Evolutionary conservation across 1,284 basidiomycete genomes (phyloP), one percentile per base, ranked within the genome.

Genomic region (Sutorius eximius): DNA sequence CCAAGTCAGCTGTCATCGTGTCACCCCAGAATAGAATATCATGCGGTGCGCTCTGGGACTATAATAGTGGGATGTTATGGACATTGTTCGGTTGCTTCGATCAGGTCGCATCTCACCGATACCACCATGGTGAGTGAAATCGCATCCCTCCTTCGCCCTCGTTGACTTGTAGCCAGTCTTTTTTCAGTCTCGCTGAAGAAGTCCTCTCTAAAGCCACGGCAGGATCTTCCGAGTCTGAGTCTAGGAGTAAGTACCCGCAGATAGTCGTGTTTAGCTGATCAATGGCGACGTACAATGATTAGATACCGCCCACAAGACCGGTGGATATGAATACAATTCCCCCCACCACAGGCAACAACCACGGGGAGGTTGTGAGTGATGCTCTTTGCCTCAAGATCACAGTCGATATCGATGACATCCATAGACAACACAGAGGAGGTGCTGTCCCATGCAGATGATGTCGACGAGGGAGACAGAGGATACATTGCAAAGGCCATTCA

Each of bases 161-260:
- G n/a, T 44, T 55, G 40, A 69, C 34, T 12, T 27, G 34, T 32
- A 3, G 24, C 47, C 44, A 87, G 88, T 76, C 66, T 54, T 79
- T 90, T 58, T 76, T 89, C 37, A 82, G 81, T 59, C 67, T 91
- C 60, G 88, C 86, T 13, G 86, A 89, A 71, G 67, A 89, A 68
- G 83, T 40, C 15, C 24, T 70, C 45, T 56, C 59, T 36, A 15
- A 40, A 3, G 85, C 61, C 70, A 73, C 59, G 65, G 77, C 62
- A 45, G 29, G 5, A 8, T 55, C 61, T 84, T 87, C 71, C 11
- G 43, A 59, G 48, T 59, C 62, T 61, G 49, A 54, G 4, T 8
- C 51, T 5, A 18, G 50, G 56, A 53, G 60, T 65, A 56, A 58
- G 68, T 63, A 36, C 45, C 34, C 51, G 18, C 30, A 42, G 5